Evolutionary conservation across 441 rosid genomes (phyloP), one percentile per base, ranked within the genome.

Genomic region (Erodium trifolium): DNA sequence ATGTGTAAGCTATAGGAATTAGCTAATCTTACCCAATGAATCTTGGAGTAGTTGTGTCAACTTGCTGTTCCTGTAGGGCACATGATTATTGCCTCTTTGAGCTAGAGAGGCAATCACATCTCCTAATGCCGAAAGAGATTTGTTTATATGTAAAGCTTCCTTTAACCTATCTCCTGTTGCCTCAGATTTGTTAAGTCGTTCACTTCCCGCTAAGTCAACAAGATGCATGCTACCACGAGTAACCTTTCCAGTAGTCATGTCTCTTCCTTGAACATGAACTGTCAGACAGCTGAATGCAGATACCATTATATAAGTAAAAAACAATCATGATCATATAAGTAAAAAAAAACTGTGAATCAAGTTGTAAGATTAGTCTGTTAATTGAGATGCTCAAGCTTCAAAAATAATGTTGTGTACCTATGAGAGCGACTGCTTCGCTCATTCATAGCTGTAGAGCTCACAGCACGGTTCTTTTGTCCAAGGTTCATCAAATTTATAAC

Each of bases 361-460:
- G 27, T 23, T 23, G 27, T 23, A 23, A 23, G 27, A 23, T 23
- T 23, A 23, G 27, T 23, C 27, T 23, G 27, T 23, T 23, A 23
- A 23, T 23, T 34, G 37, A 34, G 37, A 34, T 34, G 37, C 37
- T 34, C 37, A 34, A 37, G 17, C 23, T 10, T 55, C 18, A 55
- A 55, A 17, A 53, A 55, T 14, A 55, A 6, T 17, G 19, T 14
- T 55, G 8, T 55, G 83, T 87, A 87, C 99, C 91, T 85, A 75
- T 88, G 94, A 17, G 99, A 95, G 71, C 99, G 87, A 73, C 97
- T 90, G 71, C 99, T 95, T 79, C 99, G 88, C 76, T 95, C 97
- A 73, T 95, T 92, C 70, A 95, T 77, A 53, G 97, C 93, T 10
- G 99, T 95, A 68, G 98, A 87, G 63, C 99, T 85, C 12, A 92